Conservation (phyloP, 139 green algal species). For the Coccomyxa sp. region DNA sequence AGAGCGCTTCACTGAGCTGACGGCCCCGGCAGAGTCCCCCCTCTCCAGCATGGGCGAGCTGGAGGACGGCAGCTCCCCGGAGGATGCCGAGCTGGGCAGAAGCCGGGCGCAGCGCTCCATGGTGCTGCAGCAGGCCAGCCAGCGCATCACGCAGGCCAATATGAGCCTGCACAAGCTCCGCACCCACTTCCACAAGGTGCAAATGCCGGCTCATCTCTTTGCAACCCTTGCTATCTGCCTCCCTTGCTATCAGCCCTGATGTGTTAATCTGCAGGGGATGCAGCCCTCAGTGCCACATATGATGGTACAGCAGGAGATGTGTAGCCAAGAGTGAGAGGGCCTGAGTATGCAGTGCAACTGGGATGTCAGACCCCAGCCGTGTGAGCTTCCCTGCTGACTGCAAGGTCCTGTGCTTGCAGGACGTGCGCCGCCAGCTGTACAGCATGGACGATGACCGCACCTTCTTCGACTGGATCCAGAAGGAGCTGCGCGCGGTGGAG, state of each 20-base stretch:
- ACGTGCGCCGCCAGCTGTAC: conserved; percentile 85
- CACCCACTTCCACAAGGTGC: conserved; percentile 21
- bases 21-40: background rate
- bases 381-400: too few species aligned
- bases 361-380: too few species aligned
- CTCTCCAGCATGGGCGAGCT: background rate
- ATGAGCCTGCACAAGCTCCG: conserved; percentile 17
- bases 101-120: background rate
- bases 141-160: background rate
- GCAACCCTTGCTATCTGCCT: too few species aligned
- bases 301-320: too few species aligned
- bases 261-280: too few species aligned
- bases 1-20: conserved; percentile 14
- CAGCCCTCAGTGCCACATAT: too few species aligned
- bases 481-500: conserved; percentile 47
- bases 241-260: too few species aligned
- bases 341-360: too few species aligned
- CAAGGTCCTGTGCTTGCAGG: conserved; percentile 10
- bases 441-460: conserved; percentile 59
- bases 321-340: too few species aligned
- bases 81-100: background rate
- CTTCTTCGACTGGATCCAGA: conserved; percentile 67
- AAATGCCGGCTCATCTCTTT: too few species aligned
- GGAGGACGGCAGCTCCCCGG: background rate
- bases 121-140: conserved; percentile 5